Evolutionary conservation across 169 alveolate genomes (phyloP), one percentile per base, ranked within the genome.

Genomic region (Cyclospora cayetanensis): DNA sequence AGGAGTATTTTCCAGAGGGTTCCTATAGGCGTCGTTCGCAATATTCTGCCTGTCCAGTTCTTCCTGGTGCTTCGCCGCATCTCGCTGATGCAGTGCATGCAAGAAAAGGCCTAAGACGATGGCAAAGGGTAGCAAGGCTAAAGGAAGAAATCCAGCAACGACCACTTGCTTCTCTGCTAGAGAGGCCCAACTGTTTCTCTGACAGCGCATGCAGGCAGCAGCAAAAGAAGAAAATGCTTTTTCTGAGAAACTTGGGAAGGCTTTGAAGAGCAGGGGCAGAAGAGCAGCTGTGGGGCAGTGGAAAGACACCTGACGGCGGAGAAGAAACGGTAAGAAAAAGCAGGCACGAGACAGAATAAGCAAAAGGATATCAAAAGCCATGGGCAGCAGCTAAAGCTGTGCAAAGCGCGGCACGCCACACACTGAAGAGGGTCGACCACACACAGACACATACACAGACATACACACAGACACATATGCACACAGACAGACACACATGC

Each of bases 41-140:
- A 35, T 27, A 25, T 35, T 1, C n/a, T 15, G 4, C 31, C 31
- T 15, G 0, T 66, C 79, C 31, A 25, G 43, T 5, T 15, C 43
- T 66, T 35, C 35, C 31, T 66, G 79, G 5, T 66, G 20, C 39
- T 22, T 29, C 20, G 79, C 79, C 20, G 79, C 79, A 27, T 35
- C 79, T 29, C 35, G 79, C 18, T 66, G 11, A 18, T 66, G 79
- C 34, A 66, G 41, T 5, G 79, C 79, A 66, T 66, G 79, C 79
- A 66, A 29, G 35, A 35, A 66, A 66, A 66, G 34, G 43, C 79
- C 79, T 41, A 66, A 25, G 5, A 66, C 25, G 4, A 35, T 22
- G 20, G 79, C 79, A 15, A 66, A 27, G 4, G 79, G 79, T 0
- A 66, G 34, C 34, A 66, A 41, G 1, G 31, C 0, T 25, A 66